Percentiles rank a stretch among this genome's conserved stretches.
Evolutionary conservation across 495 filamentous ascomycete genomes (phyloP).

Genomic region (Neurospora sp.): DNA sequence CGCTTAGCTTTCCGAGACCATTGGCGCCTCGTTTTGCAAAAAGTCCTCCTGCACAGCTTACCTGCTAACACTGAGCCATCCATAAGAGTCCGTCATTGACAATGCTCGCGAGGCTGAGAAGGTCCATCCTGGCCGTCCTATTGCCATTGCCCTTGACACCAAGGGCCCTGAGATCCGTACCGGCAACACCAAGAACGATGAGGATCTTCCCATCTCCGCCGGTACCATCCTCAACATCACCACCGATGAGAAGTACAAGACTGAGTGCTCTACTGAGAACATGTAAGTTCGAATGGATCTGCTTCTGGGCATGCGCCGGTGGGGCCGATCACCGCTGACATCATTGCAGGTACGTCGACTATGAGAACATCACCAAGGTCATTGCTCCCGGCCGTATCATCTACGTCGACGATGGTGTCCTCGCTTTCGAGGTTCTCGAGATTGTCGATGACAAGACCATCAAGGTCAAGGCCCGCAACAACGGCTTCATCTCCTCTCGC

Average conservation of each 20-base stretch:
- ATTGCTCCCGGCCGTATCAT: conserved; percentile 88
- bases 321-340: conserved; percentile 7
- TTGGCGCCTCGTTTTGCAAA: not conserved
- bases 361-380: conserved; percentile 99
- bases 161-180: conserved; percentile 99
- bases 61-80: conserved; percentile 3
- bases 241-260: conserved; percentile 91
- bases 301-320: not conserved
- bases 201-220: conserved; percentile 74
- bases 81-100: conserved; percentile 78
- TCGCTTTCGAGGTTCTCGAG: conserved; percentile 87
- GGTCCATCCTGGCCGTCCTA: conserved; percentile 62
- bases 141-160: conserved; percentile 96
- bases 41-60: conserved; percentile 29
- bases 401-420: conserved; percentile 96
- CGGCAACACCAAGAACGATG: conserved; percentile 77
- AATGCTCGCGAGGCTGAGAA: conserved; percentile 79
- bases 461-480: conserved; percentile 77
- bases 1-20: not conserved
- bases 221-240: conserved; percentile 87
- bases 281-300: conserved; percentile 54
- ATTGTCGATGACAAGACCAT: conserved; percentile 83
- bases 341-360: conserved; percentile 78
- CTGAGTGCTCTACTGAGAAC: conserved; percentile 72
- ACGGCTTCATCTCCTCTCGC: conserved; percentile 93